Evolutionary conservation across 805 yeast genomes (phyloP), one percentile per base, ranked within the genome.

Genomic region (Schwanniomyces pseudopolymorphus): DNA sequence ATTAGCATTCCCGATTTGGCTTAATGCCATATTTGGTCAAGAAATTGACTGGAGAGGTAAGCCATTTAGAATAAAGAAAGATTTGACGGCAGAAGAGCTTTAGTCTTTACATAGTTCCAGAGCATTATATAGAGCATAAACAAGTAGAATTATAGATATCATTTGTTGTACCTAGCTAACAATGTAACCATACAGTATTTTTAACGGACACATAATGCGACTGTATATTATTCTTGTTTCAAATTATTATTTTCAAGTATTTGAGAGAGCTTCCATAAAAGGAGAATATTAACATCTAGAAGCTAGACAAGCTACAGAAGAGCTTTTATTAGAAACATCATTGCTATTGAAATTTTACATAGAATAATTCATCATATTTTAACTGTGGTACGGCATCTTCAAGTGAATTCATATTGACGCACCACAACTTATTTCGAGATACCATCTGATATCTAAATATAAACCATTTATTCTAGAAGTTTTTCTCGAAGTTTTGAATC

Each of bases 1-100:
- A 0, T 64, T 88, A 44, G 96, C 96, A 1, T 67, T 89, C 17
- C 96, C 96, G 0, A 80, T 89, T 19, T 89, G 97, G 97, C 48
- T 85, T 2, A 70, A 69, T 24, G 96, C 96, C 1, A 84, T 89
- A 85, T 52, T 73, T 25, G 96, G 96, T 0, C 83, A 84, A 10
- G 76, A 79, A 40, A 83, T 84, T 33, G 88, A 89, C 63, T 84
- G 90, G 90, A 72, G 97, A 49, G 87, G 89, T 31, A 75, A 80
- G 52, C 88, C 89, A 1, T 89, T 89, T 61, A 71, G 69, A 50
- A 89, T 89, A 52, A 79, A 81, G 44, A 71, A 81, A 4, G 96
- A 89, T 59, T 69, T 87, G 39, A 81, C 89, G 3, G 96, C 96
- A 0, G 92, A 85, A 60, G 89, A 81, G 57, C 53, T 38, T 6